Conservation (phyloP, 2,329 filamentous ascomycete genomes). For the Karstenula rhodostoma region DNA sequence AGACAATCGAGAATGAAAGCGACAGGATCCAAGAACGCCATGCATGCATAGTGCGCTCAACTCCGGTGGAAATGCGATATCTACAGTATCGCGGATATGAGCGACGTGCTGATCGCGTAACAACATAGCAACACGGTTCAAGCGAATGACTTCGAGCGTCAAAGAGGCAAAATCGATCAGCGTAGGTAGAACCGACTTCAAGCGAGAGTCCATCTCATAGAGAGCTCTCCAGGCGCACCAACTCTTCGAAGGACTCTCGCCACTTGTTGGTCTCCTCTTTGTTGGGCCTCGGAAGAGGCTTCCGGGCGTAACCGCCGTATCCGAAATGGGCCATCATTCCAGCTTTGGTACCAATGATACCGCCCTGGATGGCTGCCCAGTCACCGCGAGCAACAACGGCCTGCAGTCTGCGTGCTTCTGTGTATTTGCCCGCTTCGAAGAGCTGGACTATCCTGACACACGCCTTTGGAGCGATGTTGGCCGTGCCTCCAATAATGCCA, state of each 20-base stretch:
- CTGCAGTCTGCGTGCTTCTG: constrained; percentile 70
- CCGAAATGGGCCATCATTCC: constrained; percentile 68
- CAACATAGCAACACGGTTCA: background rate
- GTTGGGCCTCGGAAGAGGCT: constrained; percentile 62
- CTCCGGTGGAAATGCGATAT: constrained; percentile 36
- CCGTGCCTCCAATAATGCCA: constrained; percentile 75
- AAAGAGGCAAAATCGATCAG: constrained; percentile 10
- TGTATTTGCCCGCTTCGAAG: constrained; percentile 65
- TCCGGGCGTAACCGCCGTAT: constrained; percentile 70
- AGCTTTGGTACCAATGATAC: constrained; percentile 74
- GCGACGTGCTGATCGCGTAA: background rate
- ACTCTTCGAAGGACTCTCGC: constrained; percentile 55
- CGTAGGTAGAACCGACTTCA: constrained; percentile 18
- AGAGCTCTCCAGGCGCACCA: constrained; percentile 54
- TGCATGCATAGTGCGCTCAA: constrained; percentile 35
- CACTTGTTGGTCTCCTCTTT: constrained; percentile 52
- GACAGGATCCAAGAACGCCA: constrained; percentile 29
- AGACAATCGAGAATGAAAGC: constrained; percentile 19
- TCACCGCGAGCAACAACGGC: constrained; percentile 72
- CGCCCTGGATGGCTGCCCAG: constrained; percentile 74
- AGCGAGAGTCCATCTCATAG: constrained; percentile 26
- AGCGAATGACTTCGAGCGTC: background rate
- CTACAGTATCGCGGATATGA: constrained; percentile 11
- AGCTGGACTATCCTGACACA: constrained; percentile 69
- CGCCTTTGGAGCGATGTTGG: constrained; percentile 73